Conservation (phyloP, 2,329 filamentous ascomycete species). For the Beauveria bassiana region DNA sequence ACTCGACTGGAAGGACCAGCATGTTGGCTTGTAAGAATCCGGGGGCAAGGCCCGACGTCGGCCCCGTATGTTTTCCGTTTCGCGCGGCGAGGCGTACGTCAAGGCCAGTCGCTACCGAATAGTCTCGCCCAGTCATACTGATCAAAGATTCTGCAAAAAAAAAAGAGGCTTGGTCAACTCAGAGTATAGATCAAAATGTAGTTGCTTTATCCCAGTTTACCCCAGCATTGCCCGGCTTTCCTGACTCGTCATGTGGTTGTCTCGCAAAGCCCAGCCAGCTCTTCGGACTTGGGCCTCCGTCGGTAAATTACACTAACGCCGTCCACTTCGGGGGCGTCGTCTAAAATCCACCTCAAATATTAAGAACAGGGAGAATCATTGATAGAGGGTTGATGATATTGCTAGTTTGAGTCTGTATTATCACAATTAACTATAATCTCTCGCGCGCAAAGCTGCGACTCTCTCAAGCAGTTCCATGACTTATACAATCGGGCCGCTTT, state of each 20-base stretch:
- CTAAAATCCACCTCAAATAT: neutral
- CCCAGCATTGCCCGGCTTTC: neutral
- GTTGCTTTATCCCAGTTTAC: neutral
- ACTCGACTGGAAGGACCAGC: slow-evolving; percentile 47
- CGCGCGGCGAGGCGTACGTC: slow-evolving; percentile 37
- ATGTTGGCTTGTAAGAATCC: slow-evolving; percentile 55
- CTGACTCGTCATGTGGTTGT: neutral
- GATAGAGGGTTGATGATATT: neutral
- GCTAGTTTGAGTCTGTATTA: neutral
- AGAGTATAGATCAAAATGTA: neutral
- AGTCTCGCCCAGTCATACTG: neutral
- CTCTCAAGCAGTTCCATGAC: neutral
- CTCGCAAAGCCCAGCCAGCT: neutral
- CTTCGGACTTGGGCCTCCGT: slow-evolving; percentile 4
- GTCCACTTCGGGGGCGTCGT: neutral
- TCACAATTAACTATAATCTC: neutral
- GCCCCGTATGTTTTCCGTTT: slow-evolving; percentile 28
- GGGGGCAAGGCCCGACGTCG: slow-evolving; percentile 48
- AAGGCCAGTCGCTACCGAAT: slow-evolving; percentile 20
- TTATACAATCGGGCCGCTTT: neutral
- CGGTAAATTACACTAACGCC: neutral
- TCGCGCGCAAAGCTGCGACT: neutral
- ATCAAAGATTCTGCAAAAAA: neutral
- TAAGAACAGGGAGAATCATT: neutral
- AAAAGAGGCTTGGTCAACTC: neutral